These are phyloP conservation scores for Raphanus raphanistrum DNA, from an alignment of 345 rosid genomes.

Conservation along the genomic window DNA sequence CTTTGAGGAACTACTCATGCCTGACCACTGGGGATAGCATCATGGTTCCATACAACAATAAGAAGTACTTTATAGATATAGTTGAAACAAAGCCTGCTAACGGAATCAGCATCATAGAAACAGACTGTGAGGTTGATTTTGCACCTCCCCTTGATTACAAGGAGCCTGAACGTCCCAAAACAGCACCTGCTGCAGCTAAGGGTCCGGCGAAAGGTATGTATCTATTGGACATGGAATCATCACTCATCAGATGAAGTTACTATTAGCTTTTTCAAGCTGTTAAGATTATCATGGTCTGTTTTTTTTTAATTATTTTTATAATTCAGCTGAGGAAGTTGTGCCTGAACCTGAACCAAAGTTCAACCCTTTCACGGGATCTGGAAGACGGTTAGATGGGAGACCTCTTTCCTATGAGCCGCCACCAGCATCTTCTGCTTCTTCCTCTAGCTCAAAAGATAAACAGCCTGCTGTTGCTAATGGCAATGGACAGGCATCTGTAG, in stretches of 20 bases:
- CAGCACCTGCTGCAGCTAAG: conserved; percentile 49
- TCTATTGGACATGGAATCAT: background rate
- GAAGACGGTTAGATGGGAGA: conserved; percentile 90
- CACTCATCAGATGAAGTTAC: background rate
- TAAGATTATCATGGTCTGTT: background rate
- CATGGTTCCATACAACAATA: conserved; percentile 98
- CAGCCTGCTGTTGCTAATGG: conserved; percentile 54
- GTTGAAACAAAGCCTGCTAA: conserved; percentile 89
- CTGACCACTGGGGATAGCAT: conserved; percentile 95
- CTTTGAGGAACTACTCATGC: conserved; percentile 94
- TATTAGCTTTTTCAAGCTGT: conserved; percentile 11
- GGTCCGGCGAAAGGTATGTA: conserved; percentile 60
- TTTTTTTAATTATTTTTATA: background rate
- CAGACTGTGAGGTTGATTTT: conserved; percentile 98
- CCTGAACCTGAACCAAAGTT: conserved; percentile 69
- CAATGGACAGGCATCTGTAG: conserved; percentile 44
- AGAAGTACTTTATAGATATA: conserved; percentile 95
- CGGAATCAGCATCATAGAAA: conserved; percentile 59
- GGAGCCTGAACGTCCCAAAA: conserved; percentile 77
- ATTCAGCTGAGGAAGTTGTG: conserved; percentile 64
- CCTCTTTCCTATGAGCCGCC: conserved; percentile 52
- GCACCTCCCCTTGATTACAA: conserved; percentile 98
- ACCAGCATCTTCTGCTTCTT: conserved; percentile 42
- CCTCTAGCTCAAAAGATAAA: conserved; percentile 49
- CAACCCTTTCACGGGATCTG: conserved; percentile 77